phyloP scores from a whole-genome alignment of 192 early-diverging fungal genomes.

The Spizellomyces sp. region DNA sequence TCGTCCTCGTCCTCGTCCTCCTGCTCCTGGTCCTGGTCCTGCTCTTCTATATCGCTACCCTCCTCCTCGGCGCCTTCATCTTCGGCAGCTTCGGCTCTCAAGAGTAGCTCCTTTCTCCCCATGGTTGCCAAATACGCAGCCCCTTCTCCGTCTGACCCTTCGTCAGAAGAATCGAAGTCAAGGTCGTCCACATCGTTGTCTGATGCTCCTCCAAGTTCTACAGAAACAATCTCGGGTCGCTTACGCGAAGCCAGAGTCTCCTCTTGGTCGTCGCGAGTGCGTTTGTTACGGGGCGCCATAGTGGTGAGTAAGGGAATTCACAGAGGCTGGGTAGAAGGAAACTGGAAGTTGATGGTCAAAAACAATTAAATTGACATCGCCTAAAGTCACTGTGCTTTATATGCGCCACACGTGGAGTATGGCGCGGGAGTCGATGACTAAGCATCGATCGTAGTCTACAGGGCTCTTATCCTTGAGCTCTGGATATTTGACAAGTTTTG shows the following conservation, averaged over 20 bases:
- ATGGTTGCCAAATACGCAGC: neutral
- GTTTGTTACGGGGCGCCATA: neutral
- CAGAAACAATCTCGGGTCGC: constrained; percentile 26
- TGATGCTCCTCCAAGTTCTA: constrained; percentile 22
- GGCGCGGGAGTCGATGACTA: too few species aligned
- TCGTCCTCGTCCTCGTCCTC: constrained; percentile 18
- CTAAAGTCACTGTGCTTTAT: too few species aligned
- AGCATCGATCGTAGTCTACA: too few species aligned
- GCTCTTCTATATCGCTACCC: constrained; percentile 23
- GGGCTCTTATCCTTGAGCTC: too few species aligned
- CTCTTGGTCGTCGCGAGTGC: neutral
- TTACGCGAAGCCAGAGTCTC: constrained; percentile 1
- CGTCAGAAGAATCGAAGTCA: constrained; percentile 22
- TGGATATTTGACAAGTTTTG: too few species aligned
- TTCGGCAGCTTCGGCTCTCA: constrained; percentile 17
- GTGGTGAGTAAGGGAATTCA: neutral
- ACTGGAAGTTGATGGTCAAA: too few species aligned
- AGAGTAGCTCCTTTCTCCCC: constrained; percentile 36
- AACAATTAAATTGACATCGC: too few species aligned
- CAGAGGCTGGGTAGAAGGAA: too few species aligned
- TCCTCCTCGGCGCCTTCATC: constrained; percentile 21
- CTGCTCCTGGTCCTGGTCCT: constrained; percentile 20
- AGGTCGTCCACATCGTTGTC: constrained; percentile 16
- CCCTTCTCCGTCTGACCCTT: constrained; percentile 4
- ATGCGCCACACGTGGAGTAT: too few species aligned